Evolutionary conservation across 139 green algal genomes (phyloP).

Genomic region (Chlorella vulgaris): DNA sequence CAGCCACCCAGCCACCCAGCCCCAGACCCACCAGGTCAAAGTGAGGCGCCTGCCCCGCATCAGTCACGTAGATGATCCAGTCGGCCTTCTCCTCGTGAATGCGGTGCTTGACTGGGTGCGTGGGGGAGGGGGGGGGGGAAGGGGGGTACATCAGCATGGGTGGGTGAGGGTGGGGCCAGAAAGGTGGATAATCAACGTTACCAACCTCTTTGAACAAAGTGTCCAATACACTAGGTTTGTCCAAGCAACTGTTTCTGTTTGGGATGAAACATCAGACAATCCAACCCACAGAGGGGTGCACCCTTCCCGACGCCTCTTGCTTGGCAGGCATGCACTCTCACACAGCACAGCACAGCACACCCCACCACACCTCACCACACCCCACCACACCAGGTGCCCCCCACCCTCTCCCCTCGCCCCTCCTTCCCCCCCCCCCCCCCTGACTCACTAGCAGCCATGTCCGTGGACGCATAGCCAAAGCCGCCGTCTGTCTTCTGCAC

Average conservation of each 20-base stretch:
- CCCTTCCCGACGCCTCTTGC: too few relatives aligned
- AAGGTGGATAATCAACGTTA: neutral
- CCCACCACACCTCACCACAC: too few relatives aligned
- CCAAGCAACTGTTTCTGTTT: too few relatives aligned
- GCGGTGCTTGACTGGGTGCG: slow-evolving; percentile 68
- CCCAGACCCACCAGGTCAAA: slow-evolving; percentile 77
- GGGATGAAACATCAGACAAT: too few relatives aligned
- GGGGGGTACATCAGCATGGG: neutral
- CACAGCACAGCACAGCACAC: too few relatives aligned
- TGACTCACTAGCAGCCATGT: slow-evolving; percentile 70
- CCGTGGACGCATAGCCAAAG: slow-evolving; percentile 95
- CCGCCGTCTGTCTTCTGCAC: slow-evolving; percentile 96
- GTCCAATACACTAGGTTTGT: too few relatives aligned
- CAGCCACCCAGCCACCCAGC: neutral
- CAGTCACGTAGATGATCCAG: slow-evolving; percentile 98
- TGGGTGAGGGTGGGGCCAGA: neutral
- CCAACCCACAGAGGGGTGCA: too few relatives aligned
- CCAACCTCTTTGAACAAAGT: neutral
- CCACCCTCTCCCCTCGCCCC: slow-evolving; percentile 16
- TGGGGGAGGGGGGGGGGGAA: neutral
- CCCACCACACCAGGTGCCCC: too few relatives aligned
- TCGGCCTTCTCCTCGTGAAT: slow-evolving; percentile 90
- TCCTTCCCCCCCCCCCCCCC: neutral
- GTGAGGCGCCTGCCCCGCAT: slow-evolving; percentile 90
- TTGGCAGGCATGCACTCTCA: too few relatives aligned